Conservation (phyloP, 192 early-diverging fungal genomes). For the Coemansia sp. region DNA sequence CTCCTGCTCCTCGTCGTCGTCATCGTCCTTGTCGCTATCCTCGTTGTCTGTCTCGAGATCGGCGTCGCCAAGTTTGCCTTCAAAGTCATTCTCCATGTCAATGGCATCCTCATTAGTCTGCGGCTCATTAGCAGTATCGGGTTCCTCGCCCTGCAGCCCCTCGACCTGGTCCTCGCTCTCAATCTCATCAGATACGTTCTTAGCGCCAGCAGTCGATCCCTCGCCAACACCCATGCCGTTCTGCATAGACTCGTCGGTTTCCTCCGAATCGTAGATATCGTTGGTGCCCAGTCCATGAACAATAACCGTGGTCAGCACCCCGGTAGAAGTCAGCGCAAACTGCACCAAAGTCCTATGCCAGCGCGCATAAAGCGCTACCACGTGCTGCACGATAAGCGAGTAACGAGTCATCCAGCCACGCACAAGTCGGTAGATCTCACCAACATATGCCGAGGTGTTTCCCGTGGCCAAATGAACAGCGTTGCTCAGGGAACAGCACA, state of each 20-base stretch:
- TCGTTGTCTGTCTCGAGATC: constrained; percentile 76
- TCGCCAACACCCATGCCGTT: constrained; percentile 89
- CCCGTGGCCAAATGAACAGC: too few relatives aligned
- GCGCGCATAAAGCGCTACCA: constrained; percentile 57
- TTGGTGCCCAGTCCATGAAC: constrained; percentile 89
- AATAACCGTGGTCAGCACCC: constrained; percentile 58
- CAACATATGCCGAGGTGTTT: too few relatives aligned
- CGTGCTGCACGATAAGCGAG: constrained; percentile 56
- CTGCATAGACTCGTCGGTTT: constrained; percentile 53
- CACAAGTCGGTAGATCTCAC: constrained; percentile 8
- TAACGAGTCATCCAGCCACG: constrained; percentile 46
- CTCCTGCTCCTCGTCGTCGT: constrained; percentile 72
- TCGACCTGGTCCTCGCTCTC: constrained; percentile 96
- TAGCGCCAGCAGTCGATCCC: constrained; percentile 80
- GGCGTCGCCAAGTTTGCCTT: constrained; percentile 86
- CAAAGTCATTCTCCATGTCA: constrained; percentile 97
- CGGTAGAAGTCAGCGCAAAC: constrained; percentile 51
- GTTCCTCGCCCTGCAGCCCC: constrained; percentile 76
- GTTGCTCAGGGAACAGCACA: neutral
- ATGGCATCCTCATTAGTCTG: constrained; percentile 84
- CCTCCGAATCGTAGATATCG: constrained; percentile 65
- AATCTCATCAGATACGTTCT: constrained; percentile 97
- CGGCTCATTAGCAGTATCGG: constrained; percentile 61
- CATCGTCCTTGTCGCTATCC: constrained; percentile 69
- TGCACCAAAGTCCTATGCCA: constrained; percentile 75